phyloP scores from a whole-genome alignment of 768 basidiomycete genomes.

The Mycena olivaceomarginata region DNA sequence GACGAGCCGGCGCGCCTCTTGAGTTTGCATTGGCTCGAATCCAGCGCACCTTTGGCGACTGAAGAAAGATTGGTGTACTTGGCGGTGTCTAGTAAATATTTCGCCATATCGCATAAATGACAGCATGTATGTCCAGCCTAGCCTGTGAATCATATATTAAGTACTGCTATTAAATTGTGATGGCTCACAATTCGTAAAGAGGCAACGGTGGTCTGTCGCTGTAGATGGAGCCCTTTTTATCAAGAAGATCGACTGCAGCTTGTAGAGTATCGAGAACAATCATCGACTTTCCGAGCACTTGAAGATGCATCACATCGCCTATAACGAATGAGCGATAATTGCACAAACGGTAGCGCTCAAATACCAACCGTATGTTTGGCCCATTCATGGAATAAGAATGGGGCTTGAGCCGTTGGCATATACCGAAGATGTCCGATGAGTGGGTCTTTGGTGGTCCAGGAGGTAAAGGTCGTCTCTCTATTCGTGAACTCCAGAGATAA shows the following conservation, averaged over 20 bases:
- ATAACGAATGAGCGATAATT: constrained; percentile 7
- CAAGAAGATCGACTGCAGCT: constrained; percentile 52
- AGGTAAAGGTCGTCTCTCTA: constrained; percentile 30
- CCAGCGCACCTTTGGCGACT: constrained; percentile 12
- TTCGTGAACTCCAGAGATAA: constrained; percentile 25
- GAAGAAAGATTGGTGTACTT: constrained; percentile 40
- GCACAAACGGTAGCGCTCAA: not conserved
- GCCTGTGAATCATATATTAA: constrained; percentile 21
- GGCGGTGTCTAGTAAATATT: constrained; percentile 42
- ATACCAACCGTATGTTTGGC: constrained; percentile 52
- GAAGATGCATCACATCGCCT: constrained; percentile 51
- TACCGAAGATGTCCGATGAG: constrained; percentile 31
- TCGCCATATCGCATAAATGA: constrained; percentile 45
- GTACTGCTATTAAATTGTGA: not conserved
- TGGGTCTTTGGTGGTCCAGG: constrained; percentile 33
- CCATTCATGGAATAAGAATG: constrained; percentile 51
- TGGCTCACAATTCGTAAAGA: constrained; percentile 46
- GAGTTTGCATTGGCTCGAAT: constrained; percentile 35
- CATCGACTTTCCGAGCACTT: constrained; percentile 52
- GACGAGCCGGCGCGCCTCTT: constrained; percentile 30
- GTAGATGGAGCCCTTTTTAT: constrained; percentile 51
- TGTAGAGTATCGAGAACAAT: constrained; percentile 49
- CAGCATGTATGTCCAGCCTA: constrained; percentile 44
- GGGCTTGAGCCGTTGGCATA: constrained; percentile 29
- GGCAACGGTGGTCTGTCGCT: constrained; percentile 48